Percentiles rank a stretch among this genome's conserved stretches.
These are phyloP conservation scores for Trypanosoma melophagium DNA, from an alignment of 208 protist genomes.

Conservation along the genomic window DNA sequence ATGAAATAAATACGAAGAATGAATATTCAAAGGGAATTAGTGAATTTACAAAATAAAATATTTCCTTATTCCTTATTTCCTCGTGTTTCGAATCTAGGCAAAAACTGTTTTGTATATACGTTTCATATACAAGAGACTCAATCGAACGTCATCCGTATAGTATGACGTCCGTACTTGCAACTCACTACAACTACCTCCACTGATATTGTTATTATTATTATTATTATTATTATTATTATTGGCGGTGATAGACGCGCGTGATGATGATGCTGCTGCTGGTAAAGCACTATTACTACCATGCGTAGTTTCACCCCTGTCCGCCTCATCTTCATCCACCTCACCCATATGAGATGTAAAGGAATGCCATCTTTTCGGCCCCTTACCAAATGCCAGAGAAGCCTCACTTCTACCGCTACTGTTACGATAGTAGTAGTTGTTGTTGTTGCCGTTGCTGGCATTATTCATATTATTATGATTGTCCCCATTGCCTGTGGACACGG, in stretches of 20 bases:
- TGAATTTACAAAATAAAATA: not conserved
- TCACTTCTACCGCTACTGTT: not conserved
- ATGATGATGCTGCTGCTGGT: no score
- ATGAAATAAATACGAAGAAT: conserved; percentile 3
- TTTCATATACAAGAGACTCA: conserved; percentile 38
- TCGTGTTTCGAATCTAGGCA: not conserved
- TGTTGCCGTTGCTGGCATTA: not conserved
- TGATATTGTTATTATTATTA: not conserved
- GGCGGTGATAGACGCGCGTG: not conserved
- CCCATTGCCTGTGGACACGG: conserved; percentile 9
- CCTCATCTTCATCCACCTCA: conserved; percentile 8
- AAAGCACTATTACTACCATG: no score
- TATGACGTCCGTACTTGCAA: not conserved
- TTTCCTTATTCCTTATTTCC: not conserved
- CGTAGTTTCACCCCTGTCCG: not conserved
- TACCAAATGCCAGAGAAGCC: not conserved
- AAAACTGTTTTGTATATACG: conserved; percentile 25
- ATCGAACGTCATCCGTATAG: conserved; percentile 28
- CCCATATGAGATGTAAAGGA: conserved; percentile 3
- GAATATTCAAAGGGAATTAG: not conserved
- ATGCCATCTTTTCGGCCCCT: conserved; percentile 6
- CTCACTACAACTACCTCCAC: not conserved
- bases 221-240: not conserved
- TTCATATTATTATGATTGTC: not conserved
- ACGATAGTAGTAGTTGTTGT: not conserved